A percentile compares a stretch with the other conserved stretches of the same genome.
These are phyloP conservation scores for Flaveria ramosissima DNA, from an alignment of 129 eudicot species.

Conservation along the genomic window DNA sequence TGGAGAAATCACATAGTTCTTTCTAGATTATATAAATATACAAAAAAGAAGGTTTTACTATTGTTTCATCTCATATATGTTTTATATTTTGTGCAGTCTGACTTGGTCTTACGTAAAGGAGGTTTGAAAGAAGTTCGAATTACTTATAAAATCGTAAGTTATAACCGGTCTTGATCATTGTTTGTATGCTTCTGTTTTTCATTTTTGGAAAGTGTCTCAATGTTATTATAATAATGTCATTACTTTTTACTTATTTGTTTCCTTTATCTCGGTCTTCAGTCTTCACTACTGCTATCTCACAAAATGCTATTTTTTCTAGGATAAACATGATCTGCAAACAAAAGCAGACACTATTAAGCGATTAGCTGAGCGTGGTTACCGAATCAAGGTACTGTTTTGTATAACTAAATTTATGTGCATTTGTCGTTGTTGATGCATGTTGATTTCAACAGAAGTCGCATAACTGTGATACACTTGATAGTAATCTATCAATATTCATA, in stretches of 20 bases:
- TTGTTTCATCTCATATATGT: not conserved
- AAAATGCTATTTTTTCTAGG: constrained; percentile 39
- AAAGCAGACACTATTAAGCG: constrained; percentile 69
- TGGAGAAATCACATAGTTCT: not conserved
- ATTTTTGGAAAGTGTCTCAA: no score
- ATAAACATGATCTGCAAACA: constrained; percentile 65
- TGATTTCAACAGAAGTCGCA: not conserved
- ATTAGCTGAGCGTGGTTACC: constrained; percentile 76
- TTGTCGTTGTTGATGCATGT: constrained; percentile 10
- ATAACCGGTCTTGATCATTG: not conserved
- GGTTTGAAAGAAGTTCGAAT: constrained; percentile 59
- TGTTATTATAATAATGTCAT: not conserved
- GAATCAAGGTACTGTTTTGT: constrained; percentile 66
- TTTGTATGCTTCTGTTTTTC: not conserved
- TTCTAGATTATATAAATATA: not conserved
- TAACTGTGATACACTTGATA: not conserved
- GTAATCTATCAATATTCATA: constrained; percentile 14
- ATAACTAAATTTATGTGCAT: constrained; percentile 6
- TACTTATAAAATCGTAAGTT: constrained; percentile 51
- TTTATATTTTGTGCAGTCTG: constrained; percentile 48
- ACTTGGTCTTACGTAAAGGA: constrained; percentile 48
- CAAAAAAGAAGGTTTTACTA: not conserved
- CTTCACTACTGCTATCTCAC: constrained; percentile 8
- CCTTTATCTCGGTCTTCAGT: not conserved
- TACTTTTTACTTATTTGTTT: not conserved